Evolutionary conservation across 495 filamentous ascomycete genomes (phyloP).

Genomic region (Lophiotrema nucula): DNA sequence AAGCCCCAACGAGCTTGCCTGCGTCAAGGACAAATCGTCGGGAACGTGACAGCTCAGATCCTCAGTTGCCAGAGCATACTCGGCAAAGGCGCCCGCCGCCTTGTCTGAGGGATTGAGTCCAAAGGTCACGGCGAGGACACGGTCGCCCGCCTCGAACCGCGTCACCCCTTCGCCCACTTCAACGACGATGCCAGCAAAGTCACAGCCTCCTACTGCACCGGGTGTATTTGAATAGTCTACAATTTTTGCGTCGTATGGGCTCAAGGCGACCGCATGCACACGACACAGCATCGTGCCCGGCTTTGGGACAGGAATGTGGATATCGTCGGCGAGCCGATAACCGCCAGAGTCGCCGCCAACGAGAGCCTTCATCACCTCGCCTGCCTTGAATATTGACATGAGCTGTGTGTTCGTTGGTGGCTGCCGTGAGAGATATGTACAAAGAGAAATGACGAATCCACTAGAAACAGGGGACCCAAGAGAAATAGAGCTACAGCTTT

Average conservation of each 20-base stretch:
- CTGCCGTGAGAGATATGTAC: background rate
- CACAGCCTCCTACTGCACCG: background rate
- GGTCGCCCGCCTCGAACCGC: background rate
- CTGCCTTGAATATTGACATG: background rate
- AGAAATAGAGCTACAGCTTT: no score
- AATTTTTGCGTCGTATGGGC: no score
- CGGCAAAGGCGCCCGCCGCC: background rate
- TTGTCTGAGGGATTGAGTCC: background rate
- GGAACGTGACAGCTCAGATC: background rate
- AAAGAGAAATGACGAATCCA: background rate
- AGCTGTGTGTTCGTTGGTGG: background rate
- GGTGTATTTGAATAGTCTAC: background rate
- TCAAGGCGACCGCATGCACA: no score
- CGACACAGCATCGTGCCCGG: conserved; percentile 5
- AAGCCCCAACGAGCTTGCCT: background rate
- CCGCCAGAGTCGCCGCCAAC: background rate
- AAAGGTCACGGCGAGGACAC: background rate
- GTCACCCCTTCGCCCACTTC: background rate
- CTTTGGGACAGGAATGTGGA: background rate
- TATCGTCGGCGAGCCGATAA: conserved; percentile 1
- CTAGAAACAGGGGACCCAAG: no score
- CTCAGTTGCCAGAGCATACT: background rate
- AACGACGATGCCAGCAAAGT: background rate
- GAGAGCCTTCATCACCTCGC: conserved; percentile 1
- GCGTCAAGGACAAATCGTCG: background rate